Evolutionary conservation across 805 yeast genomes (phyloP).

Genomic region (Wickerhamiella galacta): DNA sequence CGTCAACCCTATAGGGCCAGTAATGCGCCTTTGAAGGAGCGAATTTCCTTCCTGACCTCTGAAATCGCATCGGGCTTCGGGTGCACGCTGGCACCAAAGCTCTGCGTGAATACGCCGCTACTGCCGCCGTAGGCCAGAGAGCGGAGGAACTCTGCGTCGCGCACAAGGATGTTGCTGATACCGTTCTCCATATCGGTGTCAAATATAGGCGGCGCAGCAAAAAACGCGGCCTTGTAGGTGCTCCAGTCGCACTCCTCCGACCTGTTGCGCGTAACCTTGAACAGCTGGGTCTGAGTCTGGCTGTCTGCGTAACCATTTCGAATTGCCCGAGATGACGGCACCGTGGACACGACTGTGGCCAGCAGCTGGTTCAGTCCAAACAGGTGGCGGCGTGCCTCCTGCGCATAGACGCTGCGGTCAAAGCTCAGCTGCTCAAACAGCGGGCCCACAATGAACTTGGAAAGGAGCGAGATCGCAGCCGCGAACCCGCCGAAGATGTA

Average conservation of each 20-base stretch:
- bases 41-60: slow-evolving; percentile 13
- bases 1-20: not conserved
- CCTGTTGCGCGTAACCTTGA: not conserved
- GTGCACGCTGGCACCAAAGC: not conserved
- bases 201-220: not conserved
- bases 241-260: slow-evolving; percentile 4
- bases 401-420: slow-evolving; percentile 19
- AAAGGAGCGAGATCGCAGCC: slow-evolving; percentile 16
- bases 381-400: slow-evolving; percentile 16
- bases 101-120: not conserved
- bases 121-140: not conserved
- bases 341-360: slow-evolving; percentile 6
- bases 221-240: slow-evolving; percentile 1
- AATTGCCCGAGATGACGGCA: slow-evolving; percentile 11
- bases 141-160: not conserved
- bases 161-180: not conserved
- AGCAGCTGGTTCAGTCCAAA: slow-evolving; percentile 14
- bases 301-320: slow-evolving; percentile 15
- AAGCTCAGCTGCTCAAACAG: slow-evolving; percentile 20
- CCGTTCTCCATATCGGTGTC: not conserved
- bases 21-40: slow-evolving; percentile 13
- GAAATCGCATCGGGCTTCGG: slow-evolving; percentile 1
- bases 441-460: slow-evolving; percentile 20
- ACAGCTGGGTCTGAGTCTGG: slow-evolving; percentile 14
- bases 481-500: slow-evolving; percentile 21